A percentile compares a stretch with the other conserved stretches of the same genome.
phyloP scores from a whole-genome alignment of 192 early-diverging fungal species.

The Coemansia sp. region DNA sequence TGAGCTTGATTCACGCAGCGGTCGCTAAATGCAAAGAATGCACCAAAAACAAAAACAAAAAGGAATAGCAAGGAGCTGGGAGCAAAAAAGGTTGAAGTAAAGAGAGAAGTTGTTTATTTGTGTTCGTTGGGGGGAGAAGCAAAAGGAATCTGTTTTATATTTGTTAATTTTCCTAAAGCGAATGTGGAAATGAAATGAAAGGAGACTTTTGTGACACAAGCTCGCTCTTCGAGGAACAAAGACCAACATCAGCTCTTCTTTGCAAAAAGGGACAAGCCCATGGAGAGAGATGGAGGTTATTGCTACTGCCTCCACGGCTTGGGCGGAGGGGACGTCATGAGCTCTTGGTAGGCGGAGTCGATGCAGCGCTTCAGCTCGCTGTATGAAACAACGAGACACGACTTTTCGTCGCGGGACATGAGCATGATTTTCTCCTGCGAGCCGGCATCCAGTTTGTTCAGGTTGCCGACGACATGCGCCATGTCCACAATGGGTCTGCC shows the following conservation, averaged over 20 bases:
- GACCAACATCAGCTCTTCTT: too few relatives aligned
- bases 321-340: constrained; percentile 36
- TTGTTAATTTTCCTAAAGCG: too few relatives aligned
- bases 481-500: constrained; percentile 86
- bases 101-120: background rate
- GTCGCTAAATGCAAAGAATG: constrained; percentile 15
- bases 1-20: too few relatives aligned
- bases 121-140: background rate
- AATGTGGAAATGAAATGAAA: constrained; percentile 1
- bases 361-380: constrained; percentile 92
- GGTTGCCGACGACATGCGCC: constrained; percentile 87
- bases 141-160: too few relatives aligned
- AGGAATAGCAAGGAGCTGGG: background rate
- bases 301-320: constrained; percentile 13
- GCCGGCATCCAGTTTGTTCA: constrained; percentile 98
- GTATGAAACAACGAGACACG: constrained; percentile 96
- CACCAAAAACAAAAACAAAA: constrained; percentile 2
- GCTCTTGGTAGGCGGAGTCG: constrained; percentile 80
- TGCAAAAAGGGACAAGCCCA: too few relatives aligned
- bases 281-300: too few relatives aligned
- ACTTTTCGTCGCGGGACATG: constrained; percentile 93
- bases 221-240: too few relatives aligned
- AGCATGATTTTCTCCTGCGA: constrained; percentile 92
- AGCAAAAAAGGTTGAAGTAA: background rate
- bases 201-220: background rate